phyloP scores from a whole-genome alignment of 1,139 yeast genomes.

The Kluyveromyces marxianus region DNA sequence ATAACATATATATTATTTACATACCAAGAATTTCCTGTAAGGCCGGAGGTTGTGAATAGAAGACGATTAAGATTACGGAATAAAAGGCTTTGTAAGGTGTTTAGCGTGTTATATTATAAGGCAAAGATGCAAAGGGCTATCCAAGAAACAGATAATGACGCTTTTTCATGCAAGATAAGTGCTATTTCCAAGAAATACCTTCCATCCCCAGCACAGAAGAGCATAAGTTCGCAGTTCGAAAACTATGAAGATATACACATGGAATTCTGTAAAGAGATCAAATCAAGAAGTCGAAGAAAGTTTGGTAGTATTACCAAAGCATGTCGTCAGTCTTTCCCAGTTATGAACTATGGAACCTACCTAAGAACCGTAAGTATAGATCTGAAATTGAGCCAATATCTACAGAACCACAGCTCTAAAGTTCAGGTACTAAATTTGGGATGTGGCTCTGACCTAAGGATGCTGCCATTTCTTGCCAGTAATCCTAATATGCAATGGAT shows the following conservation, averaged over 20 bases:
- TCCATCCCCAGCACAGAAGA: slow-evolving; percentile 42
- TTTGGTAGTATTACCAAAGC: slow-evolving; percentile 17
- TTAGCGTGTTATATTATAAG: background rate
- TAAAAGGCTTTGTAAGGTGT: too few relatives aligned
- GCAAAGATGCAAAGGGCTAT: slow-evolving; percentile 22
- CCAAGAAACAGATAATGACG: slow-evolving; percentile 69
- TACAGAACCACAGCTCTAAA: slow-evolving; percentile 9
- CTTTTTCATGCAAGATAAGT: slow-evolving; percentile 63
- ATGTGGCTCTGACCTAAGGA: slow-evolving; percentile 92
- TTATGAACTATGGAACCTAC: slow-evolving; percentile 79
- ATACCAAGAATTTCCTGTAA: too few relatives aligned
- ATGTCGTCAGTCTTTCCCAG: slow-evolving; percentile 54
- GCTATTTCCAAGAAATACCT: slow-evolving; percentile 51
- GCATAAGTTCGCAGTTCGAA: slow-evolving; percentile 36
- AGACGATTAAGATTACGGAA: too few relatives aligned
- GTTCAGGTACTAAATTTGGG: slow-evolving; percentile 78
- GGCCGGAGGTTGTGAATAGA: too few relatives aligned
- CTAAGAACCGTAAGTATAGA: slow-evolving; percentile 64
- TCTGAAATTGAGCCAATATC: slow-evolving; percentile 39
- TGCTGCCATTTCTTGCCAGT: slow-evolving; percentile 20
- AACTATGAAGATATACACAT: slow-evolving; percentile 16
- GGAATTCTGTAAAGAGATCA: slow-evolving; percentile 18
- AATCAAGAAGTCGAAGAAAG: slow-evolving; percentile 17
- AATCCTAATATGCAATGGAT: slow-evolving; percentile 39
- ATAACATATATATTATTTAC: too few relatives aligned